Evolutionary conservation across 1,139 yeast genomes (phyloP).

Genomic region (Casaregolazyma lundiana): DNA sequence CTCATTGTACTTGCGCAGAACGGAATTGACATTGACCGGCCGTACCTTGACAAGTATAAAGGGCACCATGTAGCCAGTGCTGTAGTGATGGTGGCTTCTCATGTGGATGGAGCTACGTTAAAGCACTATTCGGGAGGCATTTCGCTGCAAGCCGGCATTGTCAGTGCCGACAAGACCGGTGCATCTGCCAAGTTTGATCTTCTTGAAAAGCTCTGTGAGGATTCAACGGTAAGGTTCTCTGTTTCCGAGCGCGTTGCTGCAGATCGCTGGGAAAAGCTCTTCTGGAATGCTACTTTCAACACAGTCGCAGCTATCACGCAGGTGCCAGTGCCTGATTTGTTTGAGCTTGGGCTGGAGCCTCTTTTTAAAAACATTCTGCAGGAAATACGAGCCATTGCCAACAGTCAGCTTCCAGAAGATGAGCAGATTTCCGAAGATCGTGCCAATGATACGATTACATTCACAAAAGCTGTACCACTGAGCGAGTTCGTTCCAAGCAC

Average conservation of each 20-base stretch:
- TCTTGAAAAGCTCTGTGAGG: conserved; percentile 11
- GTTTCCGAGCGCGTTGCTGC: conserved; percentile 15
- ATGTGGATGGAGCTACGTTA: conserved; percentile 14
- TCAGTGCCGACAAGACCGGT: conserved; percentile 6
- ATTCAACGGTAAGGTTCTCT: conserved; percentile 14
- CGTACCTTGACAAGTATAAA: conserved; percentile 20
- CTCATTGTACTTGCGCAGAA: conserved; percentile 23
- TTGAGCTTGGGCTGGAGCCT: conserved; percentile 15
- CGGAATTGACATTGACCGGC: conserved; percentile 25
- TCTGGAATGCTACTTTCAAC: conserved; percentile 27
- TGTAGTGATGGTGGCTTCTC: conserved; percentile 19
- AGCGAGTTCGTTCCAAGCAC: conserved; percentile 23
- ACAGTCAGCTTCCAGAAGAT: conserved; percentile 17
- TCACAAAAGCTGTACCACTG: conserved; percentile 13
- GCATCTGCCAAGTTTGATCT: conserved; percentile 9
- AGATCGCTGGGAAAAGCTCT: conserved; percentile 23
- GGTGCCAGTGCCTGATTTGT: conserved; percentile 15
- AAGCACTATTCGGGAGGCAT: conserved; percentile 13
- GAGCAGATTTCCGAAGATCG: conserved; percentile 14
- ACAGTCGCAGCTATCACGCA: conserved; percentile 20
- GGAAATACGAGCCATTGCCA: conserved; percentile 23
- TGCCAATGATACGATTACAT: conserved; percentile 13
- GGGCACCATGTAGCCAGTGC: conserved; percentile 21
- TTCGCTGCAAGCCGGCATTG: conserved; percentile 18
- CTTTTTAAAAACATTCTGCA: conserved; percentile 14